A percentile compares a stretch with the other conserved stretches of the same genome.
Conservation (phyloP, 169 alveolate species). For the Plasmodium vivax region DNA sequence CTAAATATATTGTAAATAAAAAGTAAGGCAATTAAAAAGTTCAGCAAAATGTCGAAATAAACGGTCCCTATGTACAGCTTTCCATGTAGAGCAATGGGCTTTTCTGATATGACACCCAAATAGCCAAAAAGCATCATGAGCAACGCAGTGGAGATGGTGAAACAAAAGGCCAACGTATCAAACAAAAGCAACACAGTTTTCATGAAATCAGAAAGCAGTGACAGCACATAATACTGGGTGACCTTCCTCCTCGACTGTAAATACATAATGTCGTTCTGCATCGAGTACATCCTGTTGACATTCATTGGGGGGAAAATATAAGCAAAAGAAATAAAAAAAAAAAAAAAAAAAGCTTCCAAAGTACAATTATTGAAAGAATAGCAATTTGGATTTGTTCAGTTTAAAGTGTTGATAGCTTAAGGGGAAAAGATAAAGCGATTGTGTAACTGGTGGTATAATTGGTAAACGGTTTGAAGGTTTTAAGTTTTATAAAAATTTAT, state of each 20-base stretch:
- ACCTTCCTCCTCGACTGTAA: conserved; percentile 10
- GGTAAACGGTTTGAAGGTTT: neutral
- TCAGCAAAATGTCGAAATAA: conserved; percentile 7
- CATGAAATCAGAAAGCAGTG: conserved; percentile 40
- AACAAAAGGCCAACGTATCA: conserved; percentile 6
- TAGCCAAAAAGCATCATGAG: conserved; percentile 66
- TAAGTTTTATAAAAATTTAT: neutral
- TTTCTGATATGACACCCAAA: conserved; percentile 24
- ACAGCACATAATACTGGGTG: conserved; percentile 9
- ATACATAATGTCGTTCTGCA: conserved; percentile 13
- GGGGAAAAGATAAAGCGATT: neutral
- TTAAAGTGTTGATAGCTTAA: neutral
- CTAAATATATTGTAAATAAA: neutral
- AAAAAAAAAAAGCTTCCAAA: neutral
- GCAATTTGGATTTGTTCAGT: neutral
- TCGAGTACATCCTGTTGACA: conserved; percentile 11
- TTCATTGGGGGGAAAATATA: neutral
- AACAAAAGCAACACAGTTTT: conserved; percentile 25
- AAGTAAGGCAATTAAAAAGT: conserved; percentile 27
- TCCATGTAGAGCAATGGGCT: conserved; percentile 5
- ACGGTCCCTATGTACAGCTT: conserved; percentile 15
- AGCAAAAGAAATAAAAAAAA: neutral
- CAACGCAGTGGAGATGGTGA: neutral
- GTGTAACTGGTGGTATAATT: conserved; percentile 4
- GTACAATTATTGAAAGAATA: neutral